phyloP scores from a whole-genome alignment of 805 yeast genomes.

The Saitoella complicata region DNA sequence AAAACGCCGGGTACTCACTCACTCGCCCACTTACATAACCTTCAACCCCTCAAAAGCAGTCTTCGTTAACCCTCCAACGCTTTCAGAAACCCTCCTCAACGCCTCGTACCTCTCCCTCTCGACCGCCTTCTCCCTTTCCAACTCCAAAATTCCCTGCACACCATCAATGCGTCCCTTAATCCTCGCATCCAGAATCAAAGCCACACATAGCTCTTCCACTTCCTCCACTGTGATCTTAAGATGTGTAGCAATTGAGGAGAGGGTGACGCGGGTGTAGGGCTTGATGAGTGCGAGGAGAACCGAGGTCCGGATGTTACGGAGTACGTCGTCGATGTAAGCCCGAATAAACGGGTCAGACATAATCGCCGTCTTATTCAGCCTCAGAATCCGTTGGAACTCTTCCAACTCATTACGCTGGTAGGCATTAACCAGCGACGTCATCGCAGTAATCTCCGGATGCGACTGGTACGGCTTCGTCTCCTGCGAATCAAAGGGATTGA shows the following conservation, averaged over 20 bases:
- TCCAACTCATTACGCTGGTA: conserved; percentile 16
- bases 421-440: conserved; percentile 22
- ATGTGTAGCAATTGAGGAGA: conserved; percentile 14
- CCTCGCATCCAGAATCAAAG: conserved; percentile 18
- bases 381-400: conserved; percentile 11
- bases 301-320: conserved; percentile 16
- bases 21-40: too few species aligned
- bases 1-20: too few species aligned
- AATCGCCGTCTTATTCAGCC: conserved; percentile 9
- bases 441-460: conserved; percentile 18
- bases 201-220: conserved; percentile 13
- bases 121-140: conserved; percentile 8
- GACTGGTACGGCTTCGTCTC: conserved; percentile 42
- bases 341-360: conserved; percentile 15
- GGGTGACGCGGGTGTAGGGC: conserved; percentile 19
- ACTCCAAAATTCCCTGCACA: conserved; percentile 9
- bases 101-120: too few species aligned
- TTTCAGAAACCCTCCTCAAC: too few species aligned
- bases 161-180: conserved; percentile 18
- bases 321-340: conserved; percentile 15
- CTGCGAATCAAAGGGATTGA: conserved; percentile 57
- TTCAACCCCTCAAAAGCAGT: too few species aligned
- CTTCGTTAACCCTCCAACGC: too few species aligned
- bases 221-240: conserved; percentile 11
- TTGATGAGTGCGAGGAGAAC: conserved; percentile 17